Evolutionary conservation across 1,139 yeast species (phyloP).

Genomic region (Yamadazyma songkhlaensis): DNA sequence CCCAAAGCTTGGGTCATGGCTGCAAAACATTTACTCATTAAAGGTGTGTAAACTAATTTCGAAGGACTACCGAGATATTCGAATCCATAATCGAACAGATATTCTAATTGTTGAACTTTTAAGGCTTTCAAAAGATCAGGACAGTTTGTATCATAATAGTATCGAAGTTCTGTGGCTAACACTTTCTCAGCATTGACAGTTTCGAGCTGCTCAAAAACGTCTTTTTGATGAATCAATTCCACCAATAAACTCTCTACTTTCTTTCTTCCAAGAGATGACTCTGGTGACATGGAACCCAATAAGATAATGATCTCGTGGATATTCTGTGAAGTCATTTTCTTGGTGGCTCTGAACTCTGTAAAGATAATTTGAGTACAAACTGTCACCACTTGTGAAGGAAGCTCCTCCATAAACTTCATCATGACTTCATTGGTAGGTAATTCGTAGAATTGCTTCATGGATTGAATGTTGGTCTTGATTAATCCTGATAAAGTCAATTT

Average conservation of each 20-base stretch:
- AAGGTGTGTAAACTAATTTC: conserved; percentile 73
- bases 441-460: conserved; percentile 13
- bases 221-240: conserved; percentile 64
- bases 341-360: conserved; percentile 28
- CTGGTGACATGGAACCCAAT: conserved; percentile 7
- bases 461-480: conserved; percentile 8
- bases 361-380: conserved; percentile 60
- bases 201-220: conserved; percentile 24
- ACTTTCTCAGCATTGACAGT: conserved; percentile 4
- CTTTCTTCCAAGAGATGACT: conserved; percentile 35
- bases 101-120: conserved; percentile 51
- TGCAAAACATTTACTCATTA: conserved; percentile 61
- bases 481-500: conserved; percentile 44
- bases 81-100: conserved; percentile 63
- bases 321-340: not conserved
- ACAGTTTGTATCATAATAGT: conserved; percentile 28
- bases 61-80: conserved; percentile 82
- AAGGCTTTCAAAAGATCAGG: conserved; percentile 34
- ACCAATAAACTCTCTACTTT: conserved; percentile 61
- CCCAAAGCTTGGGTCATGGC: conserved; percentile 74
- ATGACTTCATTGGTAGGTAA: conserved; percentile 6
- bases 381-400: conserved; percentile 59
- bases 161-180: conserved; percentile 45
- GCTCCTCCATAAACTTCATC: conserved; percentile 15
- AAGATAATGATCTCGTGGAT: conserved; percentile 1